phyloP scores from a whole-genome alignment of 2,329 filamentous ascomycete genomes.

The Paraphaeosphaeria minitans region DNA sequence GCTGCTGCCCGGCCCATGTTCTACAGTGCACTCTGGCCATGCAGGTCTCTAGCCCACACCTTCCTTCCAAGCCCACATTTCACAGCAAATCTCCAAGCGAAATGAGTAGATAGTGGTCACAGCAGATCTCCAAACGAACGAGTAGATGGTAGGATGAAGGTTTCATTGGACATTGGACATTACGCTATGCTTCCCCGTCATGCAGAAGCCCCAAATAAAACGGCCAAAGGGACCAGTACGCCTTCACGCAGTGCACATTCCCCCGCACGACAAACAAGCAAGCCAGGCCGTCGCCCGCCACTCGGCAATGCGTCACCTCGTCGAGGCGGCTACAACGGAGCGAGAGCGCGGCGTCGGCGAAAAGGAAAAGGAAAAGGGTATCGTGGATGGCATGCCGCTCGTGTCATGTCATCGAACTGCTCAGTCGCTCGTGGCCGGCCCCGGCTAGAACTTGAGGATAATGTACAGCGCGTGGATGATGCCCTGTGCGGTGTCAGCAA shows the following conservation, averaged over 20 bases:
- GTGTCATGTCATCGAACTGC: slow-evolving; percentile 16
- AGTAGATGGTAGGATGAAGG: not conserved
- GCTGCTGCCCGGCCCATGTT: not conserved
- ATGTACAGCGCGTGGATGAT: slow-evolving; percentile 96
- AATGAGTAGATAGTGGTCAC: too few species aligned
- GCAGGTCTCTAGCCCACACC: too few species aligned
- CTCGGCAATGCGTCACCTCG: not conserved
- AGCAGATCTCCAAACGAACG: not conserved
- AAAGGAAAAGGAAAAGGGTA: slow-evolving; percentile 38
- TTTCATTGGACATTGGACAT: slow-evolving; percentile 10
- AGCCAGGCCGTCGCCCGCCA: not conserved
- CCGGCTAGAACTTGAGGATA: slow-evolving; percentile 80
- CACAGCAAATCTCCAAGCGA: too few species aligned
- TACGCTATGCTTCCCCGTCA: slow-evolving; percentile 13
- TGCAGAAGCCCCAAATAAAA: slow-evolving; percentile 3
- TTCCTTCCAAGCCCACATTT: too few species aligned
- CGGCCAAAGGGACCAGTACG: slow-evolving; percentile 7
- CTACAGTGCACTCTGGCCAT: too few species aligned
- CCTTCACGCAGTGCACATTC: slow-evolving; percentile 1
- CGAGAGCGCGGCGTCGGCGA: not conserved
- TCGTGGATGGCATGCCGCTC: slow-evolving; percentile 30
- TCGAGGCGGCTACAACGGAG: not conserved
- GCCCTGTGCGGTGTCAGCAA: slow-evolving; percentile 47
- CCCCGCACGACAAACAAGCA: slow-evolving; percentile 5
- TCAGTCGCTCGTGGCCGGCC: slow-evolving; percentile 11